Evolutionary conservation across 805 yeast genomes (phyloP), one percentile per base, ranked within the genome.

Genomic region (Hagleromyces aurorensis): DNA sequence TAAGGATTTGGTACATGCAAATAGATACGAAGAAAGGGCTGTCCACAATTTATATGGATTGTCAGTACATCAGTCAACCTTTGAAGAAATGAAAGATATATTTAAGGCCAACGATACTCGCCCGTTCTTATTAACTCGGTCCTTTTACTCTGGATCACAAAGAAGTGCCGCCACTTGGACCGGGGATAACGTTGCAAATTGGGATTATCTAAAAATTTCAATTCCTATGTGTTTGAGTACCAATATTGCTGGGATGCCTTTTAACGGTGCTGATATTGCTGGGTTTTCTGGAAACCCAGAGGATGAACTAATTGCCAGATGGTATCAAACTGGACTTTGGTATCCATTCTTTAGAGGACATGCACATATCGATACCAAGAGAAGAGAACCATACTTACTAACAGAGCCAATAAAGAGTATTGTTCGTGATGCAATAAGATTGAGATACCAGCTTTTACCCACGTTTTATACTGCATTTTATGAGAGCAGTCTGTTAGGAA

Each of bases 271-370:
- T 6, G 99, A 91, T 61, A 89, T 91, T 25, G 97, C 96, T 19
- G 98, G 99, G 0, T 91, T 91, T 51, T 87, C 86, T 50, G 94
- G 94, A 3, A 70, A 91, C 52, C 97, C 98, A 0, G 62, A 75
- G 0, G 66, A 71, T 19, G 97, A 91, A 48, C 59, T 91, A 37
- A 63, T 84, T 34, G 70, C 82, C 0, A 69, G 99, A 48, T 91
- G 98, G 98, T 89, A 87, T 52, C 98, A 91, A 55, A 69, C 94
- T 3, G 98, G 96, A 35, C 72, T 82, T 16, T 89, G 93, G 79
- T 87, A 89, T 57, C 98, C 98, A 19, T 91, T 91, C 48, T 89
- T 91, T 64, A 68, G 98, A 48, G 96, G 79, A 0, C 99, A 91
- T 59, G 96, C 97, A 0, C 97, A 91, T 60, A 81, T 89, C 30